Evolutionary conservation across 1,139 yeast genomes (phyloP).

Genomic region (Barnettozyma hawaiiensis): DNA sequence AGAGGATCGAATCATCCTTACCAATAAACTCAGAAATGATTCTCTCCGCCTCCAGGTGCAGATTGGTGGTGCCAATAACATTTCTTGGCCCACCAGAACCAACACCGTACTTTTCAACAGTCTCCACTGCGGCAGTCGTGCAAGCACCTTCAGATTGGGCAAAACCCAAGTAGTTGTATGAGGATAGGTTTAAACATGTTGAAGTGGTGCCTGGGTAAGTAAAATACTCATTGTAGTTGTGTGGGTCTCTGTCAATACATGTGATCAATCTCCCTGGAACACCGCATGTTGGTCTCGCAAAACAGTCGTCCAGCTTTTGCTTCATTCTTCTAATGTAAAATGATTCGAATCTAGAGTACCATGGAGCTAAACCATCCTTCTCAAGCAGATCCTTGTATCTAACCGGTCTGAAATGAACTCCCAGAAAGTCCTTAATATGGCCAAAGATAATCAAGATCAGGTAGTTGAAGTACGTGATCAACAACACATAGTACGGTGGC

Average conservation of each 20-base stretch:
- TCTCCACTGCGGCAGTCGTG: constrained; percentile 68
- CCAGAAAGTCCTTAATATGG: constrained; percentile 83
- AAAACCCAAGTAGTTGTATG: constrained; percentile 93
- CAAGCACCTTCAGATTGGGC: constrained; percentile 94
- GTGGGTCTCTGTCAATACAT: constrained; percentile 69
- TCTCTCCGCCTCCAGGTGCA: constrained; percentile 69
- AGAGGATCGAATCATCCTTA: constrained; percentile 79
- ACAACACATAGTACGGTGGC: constrained; percentile 75
- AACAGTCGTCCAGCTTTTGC: constrained; percentile 87
- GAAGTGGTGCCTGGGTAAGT: constrained; percentile 68
- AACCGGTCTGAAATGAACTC: constrained; percentile 63
- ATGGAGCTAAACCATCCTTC: constrained; percentile 89
- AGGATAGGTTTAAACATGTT: constrained; percentile 79
- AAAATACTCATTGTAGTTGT: constrained; percentile 52
- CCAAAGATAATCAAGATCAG: constrained; percentile 81
- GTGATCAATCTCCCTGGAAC: constrained; percentile 92
- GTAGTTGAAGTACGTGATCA: constrained; percentile 81
- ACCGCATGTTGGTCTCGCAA: constrained; percentile 91
- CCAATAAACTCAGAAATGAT: constrained; percentile 84
- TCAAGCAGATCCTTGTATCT: constrained; percentile 64
- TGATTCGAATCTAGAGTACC: constrained; percentile 90
- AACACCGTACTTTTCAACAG: constrained; percentile 65
- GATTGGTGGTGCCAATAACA: constrained; percentile 68
- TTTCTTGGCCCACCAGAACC: constrained; percentile 76
- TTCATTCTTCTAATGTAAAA: constrained; percentile 91